Base-by-base conservation (phyloP, 805 yeast genomes). In the Isabelozyma rhagii region DNA sequence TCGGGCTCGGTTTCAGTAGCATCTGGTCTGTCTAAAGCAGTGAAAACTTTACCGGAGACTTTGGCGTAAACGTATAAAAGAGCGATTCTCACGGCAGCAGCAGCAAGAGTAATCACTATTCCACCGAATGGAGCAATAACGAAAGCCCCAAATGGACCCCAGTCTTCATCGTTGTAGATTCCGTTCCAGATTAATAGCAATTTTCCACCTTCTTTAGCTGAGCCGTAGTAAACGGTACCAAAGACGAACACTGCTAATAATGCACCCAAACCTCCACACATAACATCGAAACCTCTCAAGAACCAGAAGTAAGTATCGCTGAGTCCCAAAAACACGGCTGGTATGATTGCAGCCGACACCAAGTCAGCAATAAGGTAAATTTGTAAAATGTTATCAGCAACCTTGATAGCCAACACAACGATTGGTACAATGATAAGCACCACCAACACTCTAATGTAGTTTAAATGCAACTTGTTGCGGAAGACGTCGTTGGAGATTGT, bases 101-200 rank as follows among this genome's bases (percentile, higher is more conserved):
- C 74, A 28, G 74, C 58, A 11, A 80, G 66, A 2, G 88, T 84
- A 52, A 84, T 72, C 5, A 85, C 53, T 2, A 91, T 55, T 9
- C 93, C 90, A 27, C 93, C 96, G 40, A 84, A 76, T 5, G 97
- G 97, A 1, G 97, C 94, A 53, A 85, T 87, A 6, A 88, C 93
- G 68, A 92, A 92, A 1, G 97, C 97, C 21, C 96, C 97, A 71
- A 92, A 92, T 0, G 96, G 84, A 59, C 96, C 89, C 97, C 97
- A 92, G 63, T 92, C 97, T 45, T 78, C 80, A 5, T 80, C 72
- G 53, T 78, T 72, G 61, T 92, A 92, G 27, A 92, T 71, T 42
- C 97, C 97, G 59, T 87, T 83, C 82, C 85, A 81, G 47, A 92
- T 75, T 51, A 92, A 71, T 47, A 92, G 69, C 46, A 92, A 75